Evolutionary conservation across 371 early-diverging fungal genomes (phyloP), one percentile per base, ranked within the genome.

Genomic region (Mucor plumbeus): DNA sequence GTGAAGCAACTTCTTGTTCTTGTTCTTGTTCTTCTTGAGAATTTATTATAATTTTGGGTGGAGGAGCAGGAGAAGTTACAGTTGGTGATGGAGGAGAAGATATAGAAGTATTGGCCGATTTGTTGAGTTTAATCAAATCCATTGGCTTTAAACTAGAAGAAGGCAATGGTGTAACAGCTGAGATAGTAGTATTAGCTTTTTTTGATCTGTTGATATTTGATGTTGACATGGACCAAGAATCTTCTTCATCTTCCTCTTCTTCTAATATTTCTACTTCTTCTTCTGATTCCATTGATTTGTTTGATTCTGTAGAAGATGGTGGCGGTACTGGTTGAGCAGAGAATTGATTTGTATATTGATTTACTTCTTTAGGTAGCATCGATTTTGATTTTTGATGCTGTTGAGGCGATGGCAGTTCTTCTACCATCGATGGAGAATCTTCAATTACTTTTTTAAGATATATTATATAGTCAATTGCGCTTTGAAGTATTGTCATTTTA

Each of bases 381-480:
- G 77, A 70, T 58, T 67, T 59, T 15, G 71, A 31, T n/a, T 60
- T 21, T 55, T 55, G 40, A 34, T 40, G 54, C 34, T 15, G 60
- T 26, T 60, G 50, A 38, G 11, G 41, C 21, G 31, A 31, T 43
- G 21, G 17, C 11, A 4, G 31, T 15, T 43, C 26, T 10, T 31
- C 40, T 17, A 7, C 9, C 17, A 7, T 15, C 8, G 33, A 31
- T 31, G 59, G 33, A 6, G 61, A 19, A 10, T 70, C 61, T 48
- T 67, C 35, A 26, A 67, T 47, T 4, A 67, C 43, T 14, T 47
- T 65, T 55, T 82, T 80, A 1, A 87, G 64, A 63, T 85, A 77
- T 11, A 75, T 74, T 62, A 92, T 92, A 67, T 93, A 92, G 10
- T 89, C 91, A 63, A 93, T 92, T 1, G 91, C 88, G 34, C 81